Conservation (phyloP, 139 green algal genomes). For the Eudorina sp. region DNA sequence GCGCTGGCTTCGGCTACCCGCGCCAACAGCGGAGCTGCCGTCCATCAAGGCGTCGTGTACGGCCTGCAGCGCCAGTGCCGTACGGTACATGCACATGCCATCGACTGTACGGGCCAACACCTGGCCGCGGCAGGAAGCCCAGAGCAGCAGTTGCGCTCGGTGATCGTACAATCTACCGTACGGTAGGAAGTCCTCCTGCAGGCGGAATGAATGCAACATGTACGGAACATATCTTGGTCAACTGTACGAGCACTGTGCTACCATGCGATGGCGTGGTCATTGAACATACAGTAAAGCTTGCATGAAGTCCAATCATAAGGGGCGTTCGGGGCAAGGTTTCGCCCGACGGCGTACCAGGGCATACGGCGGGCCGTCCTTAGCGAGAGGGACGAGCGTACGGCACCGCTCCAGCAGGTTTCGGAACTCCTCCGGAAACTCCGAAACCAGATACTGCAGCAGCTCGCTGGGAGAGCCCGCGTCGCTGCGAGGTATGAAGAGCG, state of each 20-base stretch:
- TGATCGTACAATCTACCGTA: conserved; percentile 54
- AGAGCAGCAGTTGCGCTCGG: conserved; percentile 83
- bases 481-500: no score
- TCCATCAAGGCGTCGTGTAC: conserved; percentile 36
- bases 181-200: conserved; percentile 17
- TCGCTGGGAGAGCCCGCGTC: conserved; percentile 27
- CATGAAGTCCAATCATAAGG: no score
- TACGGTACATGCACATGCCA: conserved; percentile 81
- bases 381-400: neutral
- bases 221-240: neutral
- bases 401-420: conserved; percentile 32
- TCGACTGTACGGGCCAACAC: conserved; percentile 83
- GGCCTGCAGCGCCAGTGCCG: conserved; percentile 62
- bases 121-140: conserved; percentile 87
- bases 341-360: conserved; percentile 11
- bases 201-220: neutral
- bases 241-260: no score
- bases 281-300: no score
- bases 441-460: conserved; percentile 43
- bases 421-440: conserved; percentile 22
- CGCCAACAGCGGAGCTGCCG: neutral
- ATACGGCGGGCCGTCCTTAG: conserved; percentile 34
- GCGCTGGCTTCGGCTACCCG: no score
- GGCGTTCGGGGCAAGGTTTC: no score
- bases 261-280: no score